Conservation (phyloP, 345 rosid genomes). For the Citrus reticulata region DNA sequence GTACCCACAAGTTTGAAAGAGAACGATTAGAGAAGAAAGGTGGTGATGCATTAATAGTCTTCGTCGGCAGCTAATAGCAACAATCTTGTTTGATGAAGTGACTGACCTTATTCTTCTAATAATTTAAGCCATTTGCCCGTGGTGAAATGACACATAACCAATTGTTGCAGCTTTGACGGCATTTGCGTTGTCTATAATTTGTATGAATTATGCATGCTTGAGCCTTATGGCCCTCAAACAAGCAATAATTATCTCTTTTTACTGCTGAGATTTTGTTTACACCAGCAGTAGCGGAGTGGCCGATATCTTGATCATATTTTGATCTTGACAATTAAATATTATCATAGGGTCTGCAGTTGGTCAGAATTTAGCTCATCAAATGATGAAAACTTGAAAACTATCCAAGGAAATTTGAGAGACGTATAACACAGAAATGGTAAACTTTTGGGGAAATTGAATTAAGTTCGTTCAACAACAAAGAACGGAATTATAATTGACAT, state of each 20-base stretch:
- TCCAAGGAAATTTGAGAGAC: not conserved
- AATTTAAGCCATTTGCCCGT: not conserved
- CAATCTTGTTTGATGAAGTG: not conserved
- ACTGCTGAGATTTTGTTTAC: not conserved
- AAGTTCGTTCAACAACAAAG: not conserved
- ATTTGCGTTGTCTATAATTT: not conserved
- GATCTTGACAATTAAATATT: not conserved
- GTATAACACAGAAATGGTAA: not conserved
- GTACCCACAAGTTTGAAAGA: not conserved
- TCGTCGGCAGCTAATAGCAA: slow-evolving; percentile 4
- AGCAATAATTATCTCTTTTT: not conserved
- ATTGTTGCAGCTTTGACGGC: not conserved
- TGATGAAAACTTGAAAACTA: not conserved
- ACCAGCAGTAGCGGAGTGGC: too few relatives aligned
- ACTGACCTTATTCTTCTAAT: not conserved
- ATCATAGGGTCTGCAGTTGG: not conserved
- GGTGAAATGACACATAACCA: not conserved
- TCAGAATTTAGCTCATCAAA: not conserved
- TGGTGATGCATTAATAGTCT: not conserved
- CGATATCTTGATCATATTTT: not conserved
- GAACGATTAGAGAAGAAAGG: not conserved
- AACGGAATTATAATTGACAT: not conserved
- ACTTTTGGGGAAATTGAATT: not conserved
- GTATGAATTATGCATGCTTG: not conserved
- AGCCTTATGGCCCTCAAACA: not conserved